Conservation (phyloP, 2,329 filamentous ascomycete genomes). For the Clonostachys rhizophaga region DNA sequence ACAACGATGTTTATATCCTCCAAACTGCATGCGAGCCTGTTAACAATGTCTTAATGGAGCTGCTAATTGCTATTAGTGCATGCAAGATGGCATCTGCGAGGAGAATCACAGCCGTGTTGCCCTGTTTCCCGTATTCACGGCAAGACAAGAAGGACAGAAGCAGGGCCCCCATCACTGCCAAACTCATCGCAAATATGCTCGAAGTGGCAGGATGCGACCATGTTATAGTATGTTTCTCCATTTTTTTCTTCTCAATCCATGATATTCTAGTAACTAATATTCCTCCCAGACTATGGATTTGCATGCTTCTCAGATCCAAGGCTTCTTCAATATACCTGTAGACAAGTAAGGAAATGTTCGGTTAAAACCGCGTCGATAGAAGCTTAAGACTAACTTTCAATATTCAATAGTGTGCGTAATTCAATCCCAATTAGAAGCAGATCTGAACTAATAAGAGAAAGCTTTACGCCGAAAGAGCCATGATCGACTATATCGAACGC, state of each 20-base stretch:
- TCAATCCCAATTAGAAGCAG: too few relatives aligned
- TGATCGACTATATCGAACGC: conserved; percentile 85
- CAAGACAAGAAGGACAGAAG: conserved; percentile 97
- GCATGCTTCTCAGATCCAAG: conserved; percentile 89
- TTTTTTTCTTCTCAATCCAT: too few relatives aligned
- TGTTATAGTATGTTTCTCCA: too few relatives aligned
- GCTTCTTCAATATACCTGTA: conserved; percentile 82
- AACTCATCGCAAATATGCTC: conserved; percentile 95
- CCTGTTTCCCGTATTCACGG: conserved; percentile 93
- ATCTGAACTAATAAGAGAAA: too few relatives aligned
- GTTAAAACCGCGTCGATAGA: too few relatives aligned
- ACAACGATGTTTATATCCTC: conserved; percentile 97
- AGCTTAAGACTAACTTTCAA: too few relatives aligned
- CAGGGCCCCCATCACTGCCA: conserved; percentile 92
- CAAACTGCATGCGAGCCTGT: conserved; percentile 94
- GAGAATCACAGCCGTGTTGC: conserved; percentile 90
- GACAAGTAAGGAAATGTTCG: conserved; percentile 40
- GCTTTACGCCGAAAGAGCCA: conserved; percentile 90
- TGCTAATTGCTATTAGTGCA: conserved; percentile 96
- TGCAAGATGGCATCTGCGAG: conserved; percentile 68
- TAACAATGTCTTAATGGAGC: conserved; percentile 97
- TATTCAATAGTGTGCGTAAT: too few relatives aligned
- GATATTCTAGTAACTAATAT: too few relatives aligned
- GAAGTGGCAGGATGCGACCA: conserved; percentile 76
- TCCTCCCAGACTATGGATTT: conserved; percentile 72